Conservation (phyloP, 2,329 filamentous ascomycete species). For the Diaporthe aspalathi region DNA sequence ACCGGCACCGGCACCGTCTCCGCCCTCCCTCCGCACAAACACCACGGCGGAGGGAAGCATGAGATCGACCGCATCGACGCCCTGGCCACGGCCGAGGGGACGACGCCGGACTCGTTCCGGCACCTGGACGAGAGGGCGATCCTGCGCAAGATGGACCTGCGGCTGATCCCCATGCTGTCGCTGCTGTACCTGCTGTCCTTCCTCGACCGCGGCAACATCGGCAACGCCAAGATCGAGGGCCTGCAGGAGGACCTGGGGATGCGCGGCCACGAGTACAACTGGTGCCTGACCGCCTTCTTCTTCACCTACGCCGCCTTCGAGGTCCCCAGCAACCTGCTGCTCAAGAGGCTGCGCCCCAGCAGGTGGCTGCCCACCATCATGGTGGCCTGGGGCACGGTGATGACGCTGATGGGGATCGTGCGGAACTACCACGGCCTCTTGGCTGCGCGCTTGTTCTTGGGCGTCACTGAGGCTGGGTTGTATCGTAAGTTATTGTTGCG, state of each 20-base stretch:
- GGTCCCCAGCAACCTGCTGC: constrained; percentile 79
- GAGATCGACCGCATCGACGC: constrained; percentile 40
- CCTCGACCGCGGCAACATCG: constrained; percentile 74
- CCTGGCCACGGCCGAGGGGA: constrained; percentile 36
- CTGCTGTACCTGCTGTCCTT: constrained; percentile 76
- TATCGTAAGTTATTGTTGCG: constrained; percentile 53
- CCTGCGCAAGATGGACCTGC: constrained; percentile 67
- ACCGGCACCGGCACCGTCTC: not conserved
- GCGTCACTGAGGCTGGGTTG: constrained; percentile 74
- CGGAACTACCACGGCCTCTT: constrained; percentile 60
- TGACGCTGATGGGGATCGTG: constrained; percentile 67
- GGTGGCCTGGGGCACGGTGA: constrained; percentile 65
- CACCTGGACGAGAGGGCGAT: constrained; percentile 68
- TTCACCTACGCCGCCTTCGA: constrained; percentile 83
- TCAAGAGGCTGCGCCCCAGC: constrained; percentile 79
- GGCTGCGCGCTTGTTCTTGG: constrained; percentile 67
- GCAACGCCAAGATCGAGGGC: constrained; percentile 74
- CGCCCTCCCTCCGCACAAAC: not conserved
- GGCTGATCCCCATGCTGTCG: constrained; percentile 72
- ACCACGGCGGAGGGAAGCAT: constrained; percentile 3
- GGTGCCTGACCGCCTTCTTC: constrained; percentile 79
- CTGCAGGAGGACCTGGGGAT: constrained; percentile 66
- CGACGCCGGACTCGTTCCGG: constrained; percentile 44
- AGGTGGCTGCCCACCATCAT: constrained; percentile 83
- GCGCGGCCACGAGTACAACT: constrained; percentile 76